A percentile compares a stretch with the other conserved stretches of the same genome.
Evolutionary conservation across 2,329 filamentous ascomycete genomes (phyloP).

Genomic region (Aspergillus fijiensis): DNA sequence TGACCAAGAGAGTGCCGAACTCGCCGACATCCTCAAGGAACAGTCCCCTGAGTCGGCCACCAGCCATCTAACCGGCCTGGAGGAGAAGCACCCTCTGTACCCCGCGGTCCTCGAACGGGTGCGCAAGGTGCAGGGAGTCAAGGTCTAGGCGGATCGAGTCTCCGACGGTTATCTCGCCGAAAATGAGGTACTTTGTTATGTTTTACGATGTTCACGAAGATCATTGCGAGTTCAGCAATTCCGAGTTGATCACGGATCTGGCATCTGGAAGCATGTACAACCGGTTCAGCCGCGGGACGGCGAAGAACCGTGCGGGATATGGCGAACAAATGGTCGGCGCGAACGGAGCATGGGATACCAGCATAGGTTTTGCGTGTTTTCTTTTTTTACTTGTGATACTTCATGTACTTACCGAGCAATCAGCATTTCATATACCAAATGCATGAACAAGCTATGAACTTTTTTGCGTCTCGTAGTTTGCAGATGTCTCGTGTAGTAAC

Average conservation of each 20-base stretch:
- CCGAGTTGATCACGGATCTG: conserved; percentile 31
- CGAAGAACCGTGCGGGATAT: conserved; percentile 29
- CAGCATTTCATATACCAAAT: background rate
- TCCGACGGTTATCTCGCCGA: background rate
- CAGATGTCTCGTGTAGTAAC: background rate
- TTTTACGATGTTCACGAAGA: conserved; percentile 8
- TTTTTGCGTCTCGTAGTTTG: background rate
- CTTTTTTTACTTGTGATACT: background rate
- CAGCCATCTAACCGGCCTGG: conserved; percentile 76
- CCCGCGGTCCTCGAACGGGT: conserved; percentile 73
- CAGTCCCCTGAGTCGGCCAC: conserved; percentile 73
- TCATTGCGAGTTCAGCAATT: conserved; percentile 18
- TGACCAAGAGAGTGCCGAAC: conserved; percentile 83
- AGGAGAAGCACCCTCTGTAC: conserved; percentile 74
- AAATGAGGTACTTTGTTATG: background rate
- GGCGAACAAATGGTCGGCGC: conserved; percentile 32
- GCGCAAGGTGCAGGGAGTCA: conserved; percentile 69
- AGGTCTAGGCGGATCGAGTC: conserved; percentile 31
- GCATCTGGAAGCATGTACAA: conserved; percentile 21
- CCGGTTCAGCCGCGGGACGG: conserved; percentile 27
- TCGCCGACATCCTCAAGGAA: conserved; percentile 80
- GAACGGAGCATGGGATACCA: conserved; percentile 26
- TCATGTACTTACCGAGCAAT: background rate
- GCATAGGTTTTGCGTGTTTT: conserved; percentile 11
- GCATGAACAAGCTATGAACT: conserved; percentile 1